These are phyloP conservation scores for Aspergillus hortae DNA, from an alignment of 2,329 filamentous ascomycete genomes.

Conservation along the genomic window DNA sequence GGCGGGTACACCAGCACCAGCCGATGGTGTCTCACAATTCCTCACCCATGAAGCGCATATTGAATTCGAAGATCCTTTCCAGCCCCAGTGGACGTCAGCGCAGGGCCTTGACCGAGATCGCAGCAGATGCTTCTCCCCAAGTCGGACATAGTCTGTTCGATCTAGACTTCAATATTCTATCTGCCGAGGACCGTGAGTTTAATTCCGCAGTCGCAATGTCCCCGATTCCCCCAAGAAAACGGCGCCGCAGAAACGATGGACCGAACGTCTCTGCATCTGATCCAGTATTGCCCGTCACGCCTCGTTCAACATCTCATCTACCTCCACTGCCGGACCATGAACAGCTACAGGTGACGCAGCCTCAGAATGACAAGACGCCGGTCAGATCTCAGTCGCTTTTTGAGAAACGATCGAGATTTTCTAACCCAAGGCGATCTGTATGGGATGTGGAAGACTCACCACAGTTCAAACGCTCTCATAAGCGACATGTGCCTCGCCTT, in stretches of 20 bases:
- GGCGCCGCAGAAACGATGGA: constrained; percentile 32
- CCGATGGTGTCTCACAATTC: constrained; percentile 19
- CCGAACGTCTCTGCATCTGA: constrained; percentile 28
- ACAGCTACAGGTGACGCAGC: constrained; percentile 5
- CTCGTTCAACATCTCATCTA: constrained; percentile 18
- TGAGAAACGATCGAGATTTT: constrained; percentile 19
- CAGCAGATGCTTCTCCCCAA: constrained; percentile 39
- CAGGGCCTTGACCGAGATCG: constrained; percentile 40
- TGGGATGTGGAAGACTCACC: constrained; percentile 38
- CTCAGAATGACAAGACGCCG: constrained; percentile 12
- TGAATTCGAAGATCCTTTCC: constrained; percentile 30
- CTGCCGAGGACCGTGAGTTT: constrained; percentile 39
- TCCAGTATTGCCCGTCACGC: constrained; percentile 25
- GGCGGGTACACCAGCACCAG: constrained; percentile 18
- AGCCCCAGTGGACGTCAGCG: constrained; percentile 38
- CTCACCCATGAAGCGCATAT: constrained; percentile 23
- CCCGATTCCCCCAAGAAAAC: constrained; percentile 34
- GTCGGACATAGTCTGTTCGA: constrained; percentile 29
- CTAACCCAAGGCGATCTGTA: constrained; percentile 25
- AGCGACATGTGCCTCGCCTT: constrained; percentile 10
- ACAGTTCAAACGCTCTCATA: constrained; percentile 18
- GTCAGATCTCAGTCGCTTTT: constrained; percentile 15
- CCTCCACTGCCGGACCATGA: constrained; percentile 15
- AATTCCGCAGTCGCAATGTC: constrained; percentile 31
- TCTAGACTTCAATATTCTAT: constrained; percentile 35